Percentiles rank a stretch among this genome's conserved stretches.
These are phyloP conservation scores for Aphanomyces euteiches DNA, from an alignment of 352 stramenopile species.

Conservation along the genomic window DNA sequence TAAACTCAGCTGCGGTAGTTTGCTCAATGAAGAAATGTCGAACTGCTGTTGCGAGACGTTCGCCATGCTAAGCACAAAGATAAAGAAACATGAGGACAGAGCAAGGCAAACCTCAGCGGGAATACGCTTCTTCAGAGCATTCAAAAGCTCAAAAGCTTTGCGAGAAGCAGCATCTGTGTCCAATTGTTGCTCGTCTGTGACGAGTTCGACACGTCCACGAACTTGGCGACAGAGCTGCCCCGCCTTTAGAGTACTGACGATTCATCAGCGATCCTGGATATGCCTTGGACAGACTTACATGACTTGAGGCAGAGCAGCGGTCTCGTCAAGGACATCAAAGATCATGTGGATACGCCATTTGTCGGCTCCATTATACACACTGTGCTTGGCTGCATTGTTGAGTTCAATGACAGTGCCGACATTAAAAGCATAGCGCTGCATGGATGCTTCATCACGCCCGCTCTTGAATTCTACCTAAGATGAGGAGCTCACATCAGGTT, in stretches of 20 bases:
- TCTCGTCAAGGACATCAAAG: slow-evolving; percentile 95
- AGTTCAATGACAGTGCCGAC: slow-evolving; percentile 96
- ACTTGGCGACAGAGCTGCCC: slow-evolving; percentile 52
- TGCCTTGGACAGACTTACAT: not conserved
- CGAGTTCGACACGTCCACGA: slow-evolving; percentile 50
- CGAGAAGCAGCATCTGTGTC: slow-evolving; percentile 34
- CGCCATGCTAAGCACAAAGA: slow-evolving; percentile 26
- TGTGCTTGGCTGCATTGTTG: slow-evolving; percentile 98
- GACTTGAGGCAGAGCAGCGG: not conserved
- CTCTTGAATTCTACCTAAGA: slow-evolving; percentile 25
- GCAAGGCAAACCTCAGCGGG: not conserved
- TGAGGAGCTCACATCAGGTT: not conserved
- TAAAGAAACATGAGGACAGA: not conserved
- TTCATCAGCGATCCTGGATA: not conserved
- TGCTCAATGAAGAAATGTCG: slow-evolving; percentile 63
- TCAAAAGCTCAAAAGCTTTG: slow-evolving; percentile 35
- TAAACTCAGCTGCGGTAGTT: slow-evolving; percentile 47
- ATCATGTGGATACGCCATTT: slow-evolving; percentile 96
- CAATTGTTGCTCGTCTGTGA: slow-evolving; percentile 35
- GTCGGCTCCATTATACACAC: slow-evolving; percentile 89
- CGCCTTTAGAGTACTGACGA: slow-evolving; percentile 34
- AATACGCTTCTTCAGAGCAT: slow-evolving; percentile 34
- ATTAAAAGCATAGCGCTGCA: slow-evolving; percentile 89
- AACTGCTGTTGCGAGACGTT: slow-evolving; percentile 37
- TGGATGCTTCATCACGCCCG: slow-evolving; percentile 70